Evolutionary conservation across 768 basidiomycete species (phyloP).

Genomic region (Coprinopsis cinerea): DNA sequence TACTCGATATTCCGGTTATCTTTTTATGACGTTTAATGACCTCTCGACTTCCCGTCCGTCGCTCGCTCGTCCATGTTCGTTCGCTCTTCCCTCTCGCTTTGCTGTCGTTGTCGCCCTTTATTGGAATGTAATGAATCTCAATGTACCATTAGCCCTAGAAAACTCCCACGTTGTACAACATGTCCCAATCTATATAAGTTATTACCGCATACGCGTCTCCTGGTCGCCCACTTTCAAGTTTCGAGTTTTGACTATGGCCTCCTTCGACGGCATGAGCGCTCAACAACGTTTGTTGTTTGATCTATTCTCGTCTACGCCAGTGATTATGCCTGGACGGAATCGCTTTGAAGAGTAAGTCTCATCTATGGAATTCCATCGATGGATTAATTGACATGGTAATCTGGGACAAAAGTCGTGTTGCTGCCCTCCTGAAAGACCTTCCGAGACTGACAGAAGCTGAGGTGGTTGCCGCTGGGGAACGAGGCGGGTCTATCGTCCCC

Average conservation of each 20-base stretch:
- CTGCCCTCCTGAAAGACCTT: constrained; percentile 38
- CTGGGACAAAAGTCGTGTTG: constrained; percentile 27
- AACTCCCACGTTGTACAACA: background rate
- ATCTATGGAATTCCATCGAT: background rate
- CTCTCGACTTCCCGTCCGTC: background rate
- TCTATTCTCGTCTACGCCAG: background rate
- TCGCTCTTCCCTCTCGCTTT: constrained; percentile 10
- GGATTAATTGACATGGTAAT: no score
- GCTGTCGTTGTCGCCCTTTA: constrained; percentile 1
- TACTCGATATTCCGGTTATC: background rate
- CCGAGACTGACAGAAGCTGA: constrained; percentile 25
- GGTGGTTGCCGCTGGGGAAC: background rate
- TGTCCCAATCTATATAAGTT: background rate
- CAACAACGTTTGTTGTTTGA: background rate
- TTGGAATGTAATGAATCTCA: background rate
- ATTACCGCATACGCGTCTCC: no score
- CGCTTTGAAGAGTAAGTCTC: background rate
- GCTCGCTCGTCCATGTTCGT: constrained; percentile 1
- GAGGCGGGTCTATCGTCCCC: background rate
- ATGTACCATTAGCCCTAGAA: constrained; percentile 13
- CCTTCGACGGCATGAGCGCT: background rate
- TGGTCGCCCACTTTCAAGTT: no score
- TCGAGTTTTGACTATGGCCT: background rate
- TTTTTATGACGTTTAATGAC: constrained; percentile 1
- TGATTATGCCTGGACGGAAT: background rate